Evolutionary conservation across 179 eudicot genomes (phyloP).

Genomic region (Carnegiea gigantea): DNA sequence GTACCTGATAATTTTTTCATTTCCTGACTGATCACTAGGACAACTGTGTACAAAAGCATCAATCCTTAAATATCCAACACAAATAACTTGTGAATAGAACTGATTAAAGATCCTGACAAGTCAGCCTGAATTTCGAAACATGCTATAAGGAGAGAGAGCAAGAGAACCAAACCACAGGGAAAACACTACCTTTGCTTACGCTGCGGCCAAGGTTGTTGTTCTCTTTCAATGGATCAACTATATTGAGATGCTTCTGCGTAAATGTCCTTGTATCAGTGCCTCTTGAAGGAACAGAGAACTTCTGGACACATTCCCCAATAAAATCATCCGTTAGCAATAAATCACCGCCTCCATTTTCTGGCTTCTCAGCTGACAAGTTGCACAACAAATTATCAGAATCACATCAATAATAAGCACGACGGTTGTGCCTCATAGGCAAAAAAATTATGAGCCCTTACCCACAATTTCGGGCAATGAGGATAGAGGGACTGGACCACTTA

Average conservation of each 20-base stretch:
- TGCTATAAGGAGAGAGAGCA: background rate
- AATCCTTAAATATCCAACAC: background rate
- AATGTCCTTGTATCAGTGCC: slow-evolving; percentile 49
- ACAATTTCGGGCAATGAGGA: slow-evolving; percentile 67
- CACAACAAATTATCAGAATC: slow-evolving; percentile 12
- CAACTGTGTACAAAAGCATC: background rate
- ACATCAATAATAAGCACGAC: background rate
- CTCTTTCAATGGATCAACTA: slow-evolving; percentile 83
- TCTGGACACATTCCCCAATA: slow-evolving; percentile 51
- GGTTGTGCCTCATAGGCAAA: background rate
- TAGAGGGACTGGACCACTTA: slow-evolving; percentile 70
- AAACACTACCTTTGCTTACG: slow-evolving; percentile 78
- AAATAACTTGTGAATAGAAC: background rate
- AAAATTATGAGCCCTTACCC: slow-evolving; percentile 43
- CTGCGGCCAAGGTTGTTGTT: slow-evolving; percentile 95
- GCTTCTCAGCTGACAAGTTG: slow-evolving; percentile 58
- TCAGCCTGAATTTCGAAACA: background rate
- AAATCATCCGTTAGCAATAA: slow-evolving; percentile 61
- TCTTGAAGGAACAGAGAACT: slow-evolving; percentile 65
- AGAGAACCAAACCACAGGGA: slow-evolving; percentile 3
- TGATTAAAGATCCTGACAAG: background rate
- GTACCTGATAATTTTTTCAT: background rate
- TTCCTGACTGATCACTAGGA: background rate
- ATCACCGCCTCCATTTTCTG: slow-evolving; percentile 51
- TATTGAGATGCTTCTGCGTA: slow-evolving; percentile 70